These are phyloP conservation scores for Stenocarpella maydis DNA, from an alignment of 2,329 filamentous ascomycete genomes.

Conservation along the genomic window DNA sequence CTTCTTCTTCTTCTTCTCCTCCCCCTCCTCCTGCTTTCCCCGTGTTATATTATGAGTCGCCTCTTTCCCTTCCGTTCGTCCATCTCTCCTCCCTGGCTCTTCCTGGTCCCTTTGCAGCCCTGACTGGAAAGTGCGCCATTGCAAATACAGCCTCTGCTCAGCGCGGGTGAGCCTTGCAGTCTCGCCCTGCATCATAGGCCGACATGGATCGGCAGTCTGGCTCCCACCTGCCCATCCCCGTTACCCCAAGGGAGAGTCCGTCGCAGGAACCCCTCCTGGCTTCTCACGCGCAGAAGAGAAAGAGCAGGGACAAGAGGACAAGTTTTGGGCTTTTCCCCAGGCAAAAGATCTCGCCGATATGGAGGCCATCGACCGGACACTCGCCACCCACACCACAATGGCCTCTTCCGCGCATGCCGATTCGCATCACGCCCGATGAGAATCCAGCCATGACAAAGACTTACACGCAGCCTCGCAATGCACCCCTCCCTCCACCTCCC, in stretches of 20 bases:
- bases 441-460: constrained; percentile 31
- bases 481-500: constrained; percentile 31
- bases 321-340: constrained; percentile 33
- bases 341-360: constrained; percentile 31
- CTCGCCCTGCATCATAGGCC: neutral
- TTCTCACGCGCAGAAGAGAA: constrained; percentile 27
- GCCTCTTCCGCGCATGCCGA: constrained; percentile 31
- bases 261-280: constrained; percentile 34
- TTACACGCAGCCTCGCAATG: constrained; percentile 33
- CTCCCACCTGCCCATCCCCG: constrained; percentile 33
- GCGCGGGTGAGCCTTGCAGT: neutral
- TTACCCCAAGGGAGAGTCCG: constrained; percentile 32
- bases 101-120: constrained; percentile 15
- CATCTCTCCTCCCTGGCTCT: neutral
- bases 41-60: constrained; percentile 16
- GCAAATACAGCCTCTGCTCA: neutral
- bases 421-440: constrained; percentile 17
- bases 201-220: constrained; percentile 34
- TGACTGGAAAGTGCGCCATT: constrained; percentile 1
- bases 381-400: constrained; percentile 33
- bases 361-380: constrained; percentile 34
- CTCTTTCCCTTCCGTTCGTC: neutral
- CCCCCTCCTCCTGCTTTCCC: neutral
- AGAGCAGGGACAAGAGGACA: constrained; percentile 30
- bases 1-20: neutral